Conservation (phyloP, 73 alveolate species). For the Paramecium caudatum region DNA sequence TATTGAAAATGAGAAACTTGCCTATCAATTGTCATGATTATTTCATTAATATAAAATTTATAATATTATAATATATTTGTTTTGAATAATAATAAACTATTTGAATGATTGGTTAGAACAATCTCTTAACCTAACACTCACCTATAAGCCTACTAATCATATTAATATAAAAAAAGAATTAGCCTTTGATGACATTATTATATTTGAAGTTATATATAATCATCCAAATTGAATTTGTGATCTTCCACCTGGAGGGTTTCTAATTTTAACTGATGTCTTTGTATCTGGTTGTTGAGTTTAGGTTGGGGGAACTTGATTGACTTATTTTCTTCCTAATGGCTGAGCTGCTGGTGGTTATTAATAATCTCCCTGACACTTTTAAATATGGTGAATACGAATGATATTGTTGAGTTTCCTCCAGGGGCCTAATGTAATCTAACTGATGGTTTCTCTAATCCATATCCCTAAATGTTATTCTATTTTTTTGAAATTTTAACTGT, state of each 20-base stretch:
- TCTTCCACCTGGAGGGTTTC: constrained; percentile 69
- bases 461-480: constrained; percentile 60
- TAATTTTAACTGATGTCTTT: constrained; percentile 53
- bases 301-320: constrained; percentile 42
- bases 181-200: no score
- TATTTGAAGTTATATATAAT: not conserved
- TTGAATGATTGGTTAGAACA: no score
- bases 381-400: constrained; percentile 41
- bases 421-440: constrained; percentile 37
- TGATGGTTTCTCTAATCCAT: constrained; percentile 59
- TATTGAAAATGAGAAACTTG: no score
- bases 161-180: no score
- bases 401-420: constrained; percentile 66
- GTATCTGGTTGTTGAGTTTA: not conserved
- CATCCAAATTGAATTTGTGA: constrained; percentile 54
- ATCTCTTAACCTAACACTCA: no score
- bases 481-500: constrained; percentile 10
- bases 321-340: not conserved
- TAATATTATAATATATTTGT: no score
- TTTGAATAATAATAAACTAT: no score
- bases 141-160: no score
- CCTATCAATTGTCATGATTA: no score
- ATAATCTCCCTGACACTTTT: constrained; percentile 47
- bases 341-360: not conserved
- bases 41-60: no score